Evolutionary conservation across 2,329 filamentous ascomycete species (phyloP), one percentile per base, ranked within the genome.

Genomic region (Colletotrichum salicis): DNA sequence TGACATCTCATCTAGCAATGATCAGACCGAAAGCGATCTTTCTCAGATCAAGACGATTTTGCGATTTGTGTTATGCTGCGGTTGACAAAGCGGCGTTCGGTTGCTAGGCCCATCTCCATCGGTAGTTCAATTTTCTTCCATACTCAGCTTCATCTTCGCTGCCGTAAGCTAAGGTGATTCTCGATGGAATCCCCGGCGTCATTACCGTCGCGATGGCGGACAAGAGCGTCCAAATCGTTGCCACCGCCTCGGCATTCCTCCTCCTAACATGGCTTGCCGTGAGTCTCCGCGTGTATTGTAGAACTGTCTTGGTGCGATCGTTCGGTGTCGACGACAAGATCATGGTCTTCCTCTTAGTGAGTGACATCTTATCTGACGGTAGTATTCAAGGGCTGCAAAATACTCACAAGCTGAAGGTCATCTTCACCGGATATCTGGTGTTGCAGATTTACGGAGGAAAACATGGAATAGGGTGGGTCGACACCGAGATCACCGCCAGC

Each of bases 301-400:
- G 79, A 56, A 76, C 65, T 3, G 76, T 75, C 59, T 70, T 82
- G 2, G 75, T 80, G 29, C 81, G 80, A 64, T 75, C 77, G 0
- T 78, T 82, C 45, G 76, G 75, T 1, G 45, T 74, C 0, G 80
- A 82, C 52, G 80, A 82, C 67, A 81, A 76, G 75, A 76, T 81
- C n/a, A 80, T 79, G 8, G 73, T 78, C 0, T 69, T 71, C 13
- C 76, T 80, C 4, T 71, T 80, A 74, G 79, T 81, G 75, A 27
- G 74, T 19, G 2, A n/a, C 41, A 4, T 10, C 3, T 10, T 4
- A 5, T 4, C 19, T 48, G 7, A 7, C 19, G 3, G 15, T 8
- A 48, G 41, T 12, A 11, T 7, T 48, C 15, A 2, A 37, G 35
- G 15, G 8, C 41, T 5, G 19, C 4, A n/a, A 48, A 8, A n/a